A percentile compares a stretch with the other conserved stretches of the same genome.
Conservation (phyloP, 352 stramenopile genomes). For the Globisporangium solare region DNA sequence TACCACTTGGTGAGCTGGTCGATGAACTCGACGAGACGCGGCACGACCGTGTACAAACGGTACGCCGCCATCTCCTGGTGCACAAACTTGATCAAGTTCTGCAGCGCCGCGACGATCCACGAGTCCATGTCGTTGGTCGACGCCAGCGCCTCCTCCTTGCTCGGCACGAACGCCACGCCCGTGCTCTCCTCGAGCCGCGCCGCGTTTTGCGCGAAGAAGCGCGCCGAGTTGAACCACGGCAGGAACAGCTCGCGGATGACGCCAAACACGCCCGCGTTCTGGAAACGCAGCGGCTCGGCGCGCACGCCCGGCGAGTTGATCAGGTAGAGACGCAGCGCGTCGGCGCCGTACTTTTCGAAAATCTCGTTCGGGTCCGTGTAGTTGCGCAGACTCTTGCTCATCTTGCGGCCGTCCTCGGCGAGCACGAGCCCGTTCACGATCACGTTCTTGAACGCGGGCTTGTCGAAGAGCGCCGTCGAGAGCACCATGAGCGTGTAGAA, state of each 20-base stretch:
- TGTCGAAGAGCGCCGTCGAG: conserved; percentile 98
- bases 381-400: conserved; percentile 99
- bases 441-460: conserved; percentile 99
- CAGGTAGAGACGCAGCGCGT: conserved; percentile 98
- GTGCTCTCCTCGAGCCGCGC: conserved; percentile 89
- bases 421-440: conserved; percentile 99
- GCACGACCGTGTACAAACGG: conserved; percentile 99
- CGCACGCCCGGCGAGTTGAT: conserved; percentile 99
- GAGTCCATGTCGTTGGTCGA: conserved; percentile 98
- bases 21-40: conserved; percentile 97
- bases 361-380: conserved; percentile 95
- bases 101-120: conserved; percentile 98
- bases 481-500: conserved; percentile 99
- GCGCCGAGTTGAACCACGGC: conserved; percentile 98
- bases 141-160: conserved; percentile 71
- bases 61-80: conserved; percentile 98
- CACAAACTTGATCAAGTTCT: conserved; percentile 98
- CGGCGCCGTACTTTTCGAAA: conserved; percentile 96
- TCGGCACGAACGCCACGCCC: conserved; percentile 87
- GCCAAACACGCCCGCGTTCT: conserved; percentile 93
- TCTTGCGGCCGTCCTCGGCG: conserved; percentile 99
- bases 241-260: conserved; percentile 99
- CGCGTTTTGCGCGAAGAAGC: conserved; percentile 98
- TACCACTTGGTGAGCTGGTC: conserved; percentile 99
- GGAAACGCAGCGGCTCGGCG: conserved; percentile 97